Percentiles rank a stretch among this genome's conserved stretches.
Conservation (phyloP, 2,329 filamentous ascomycete genomes). For the Ilyonectria robusta region DNA sequence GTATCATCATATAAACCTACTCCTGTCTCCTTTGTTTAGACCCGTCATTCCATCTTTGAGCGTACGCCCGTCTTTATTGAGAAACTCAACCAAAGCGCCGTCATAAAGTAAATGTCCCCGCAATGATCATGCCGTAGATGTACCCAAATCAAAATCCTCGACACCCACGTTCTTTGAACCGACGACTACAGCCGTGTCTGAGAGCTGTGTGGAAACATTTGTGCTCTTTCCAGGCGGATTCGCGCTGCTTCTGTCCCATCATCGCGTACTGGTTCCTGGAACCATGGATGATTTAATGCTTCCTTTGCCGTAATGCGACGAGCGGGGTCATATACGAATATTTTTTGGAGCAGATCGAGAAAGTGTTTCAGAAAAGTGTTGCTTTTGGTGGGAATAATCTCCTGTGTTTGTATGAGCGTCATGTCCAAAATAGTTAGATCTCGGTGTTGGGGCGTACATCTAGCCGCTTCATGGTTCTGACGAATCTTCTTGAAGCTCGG, state of each 20-base stretch:
- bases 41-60: neutral
- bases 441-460: constrained; percentile 62
- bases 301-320: constrained; percentile 77
- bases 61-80: neutral
- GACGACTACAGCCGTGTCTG: neutral
- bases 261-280: constrained; percentile 72
- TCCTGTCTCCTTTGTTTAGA: neutral
- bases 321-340: constrained; percentile 77
- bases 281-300: constrained; percentile 77
- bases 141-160: neutral
- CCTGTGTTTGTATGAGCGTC: constrained; percentile 57
- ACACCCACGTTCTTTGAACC: neutral
- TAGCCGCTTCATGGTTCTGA: constrained; percentile 78
- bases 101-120: neutral
- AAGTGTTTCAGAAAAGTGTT: constrained; percentile 74
- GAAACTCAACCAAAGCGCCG: neutral
- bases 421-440: neutral
- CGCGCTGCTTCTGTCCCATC: constrained; percentile 78
- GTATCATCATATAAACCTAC: constrained; percentile 10
- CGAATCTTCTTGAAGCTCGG: constrained; percentile 74
- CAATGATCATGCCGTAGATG: neutral
- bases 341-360: constrained; percentile 74
- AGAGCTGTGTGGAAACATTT: constrained; percentile 35
- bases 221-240: constrained; percentile 69
- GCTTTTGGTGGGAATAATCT: constrained; percentile 72